phyloP scores from a whole-genome alignment of 129 eudicot genomes.

The Silybum marianum region DNA sequence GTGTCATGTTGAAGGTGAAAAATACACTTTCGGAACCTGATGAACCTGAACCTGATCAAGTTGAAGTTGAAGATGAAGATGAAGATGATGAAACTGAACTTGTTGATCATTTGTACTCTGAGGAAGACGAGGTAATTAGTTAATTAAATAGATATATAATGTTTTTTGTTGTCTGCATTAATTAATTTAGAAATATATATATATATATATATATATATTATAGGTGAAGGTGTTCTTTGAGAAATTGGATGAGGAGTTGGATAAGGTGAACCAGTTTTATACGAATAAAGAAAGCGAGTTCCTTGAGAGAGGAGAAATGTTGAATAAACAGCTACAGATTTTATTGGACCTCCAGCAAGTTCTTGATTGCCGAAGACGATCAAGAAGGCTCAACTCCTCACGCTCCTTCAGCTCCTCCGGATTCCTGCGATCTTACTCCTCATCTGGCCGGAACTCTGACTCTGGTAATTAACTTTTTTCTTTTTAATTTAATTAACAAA shows the following conservation, averaged over 20 bases:
- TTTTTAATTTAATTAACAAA: too few relatives aligned
- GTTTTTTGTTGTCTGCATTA: not conserved
- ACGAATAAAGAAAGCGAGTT: slow-evolving; percentile 67
- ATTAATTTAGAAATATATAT: not conserved
- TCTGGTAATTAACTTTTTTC: slow-evolving; percentile 44
- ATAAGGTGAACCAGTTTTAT: slow-evolving; percentile 86
- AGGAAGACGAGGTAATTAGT: slow-evolving; percentile 78
- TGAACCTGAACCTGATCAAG: slow-evolving; percentile 20
- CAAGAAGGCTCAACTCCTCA: slow-evolving; percentile 21
- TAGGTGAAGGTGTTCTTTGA: slow-evolving; percentile 71
- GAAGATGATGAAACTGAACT: slow-evolving; percentile 69
- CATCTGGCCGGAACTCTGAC: slow-evolving; percentile 56
- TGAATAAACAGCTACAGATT: slow-evolving; percentile 76
- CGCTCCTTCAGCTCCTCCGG: slow-evolving; percentile 40
- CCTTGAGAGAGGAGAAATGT: slow-evolving; percentile 71
- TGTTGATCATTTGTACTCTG: slow-evolving; percentile 61
- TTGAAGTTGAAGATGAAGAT: slow-evolving; percentile 10
- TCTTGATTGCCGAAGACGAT: slow-evolving; percentile 52
- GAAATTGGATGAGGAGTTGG: slow-evolving; percentile 71
- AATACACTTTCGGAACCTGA: slow-evolving; percentile 22
- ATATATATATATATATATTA: not conserved
- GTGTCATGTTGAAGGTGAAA: slow-evolving; percentile 24
- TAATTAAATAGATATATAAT: too few relatives aligned
- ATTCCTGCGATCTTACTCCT: slow-evolving; percentile 56
- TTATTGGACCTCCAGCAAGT: slow-evolving; percentile 66